A percentile compares a stretch with the other conserved stretches of the same genome.
Evolutionary conservation across 164 flowering plant genomes (phyloP).

Genomic region (Magnolia sinica): DNA sequence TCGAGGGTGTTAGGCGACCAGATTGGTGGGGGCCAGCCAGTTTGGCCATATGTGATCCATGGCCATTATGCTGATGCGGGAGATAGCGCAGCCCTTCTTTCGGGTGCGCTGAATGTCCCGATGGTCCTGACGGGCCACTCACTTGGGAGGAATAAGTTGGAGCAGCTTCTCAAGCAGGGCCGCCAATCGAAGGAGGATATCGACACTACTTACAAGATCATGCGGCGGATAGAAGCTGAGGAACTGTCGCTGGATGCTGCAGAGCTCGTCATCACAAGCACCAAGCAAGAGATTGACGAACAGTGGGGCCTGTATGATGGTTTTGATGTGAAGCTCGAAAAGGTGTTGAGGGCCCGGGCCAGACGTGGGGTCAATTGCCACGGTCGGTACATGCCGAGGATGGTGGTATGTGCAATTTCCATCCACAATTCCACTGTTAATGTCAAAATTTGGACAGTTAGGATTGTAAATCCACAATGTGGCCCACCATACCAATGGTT

Average conservation of each 20-base stretch:
- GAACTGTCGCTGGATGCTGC: constrained; percentile 97
- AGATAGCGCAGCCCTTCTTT: constrained; percentile 90
- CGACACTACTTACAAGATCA: constrained; percentile 77
- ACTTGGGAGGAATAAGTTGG: constrained; percentile 86
- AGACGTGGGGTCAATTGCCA: constrained; percentile 83
- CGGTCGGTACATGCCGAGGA: constrained; percentile 92
- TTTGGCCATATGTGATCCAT: constrained; percentile 93
- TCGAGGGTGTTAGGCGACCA: constrained; percentile 86
- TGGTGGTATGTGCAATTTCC: constrained; percentile 55
- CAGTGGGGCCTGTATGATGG: constrained; percentile 98
- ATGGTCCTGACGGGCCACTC: constrained; percentile 98
- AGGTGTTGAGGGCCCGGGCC: constrained; percentile 77
- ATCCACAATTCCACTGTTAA: background rate
- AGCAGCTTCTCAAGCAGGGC: constrained; percentile 94
- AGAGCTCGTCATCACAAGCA: constrained; percentile 90
- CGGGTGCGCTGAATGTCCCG: constrained; percentile 90
- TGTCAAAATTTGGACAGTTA: no score
- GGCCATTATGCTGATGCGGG: constrained; percentile 98
- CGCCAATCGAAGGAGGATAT: constrained; percentile 87
- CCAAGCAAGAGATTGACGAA: constrained; percentile 86
- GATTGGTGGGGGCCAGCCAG: constrained; percentile 69
- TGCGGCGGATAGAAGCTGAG: constrained; percentile 93
- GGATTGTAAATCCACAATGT: no score
- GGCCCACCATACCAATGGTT: no score
- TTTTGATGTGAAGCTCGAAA: constrained; percentile 90